Conservation (phyloP, 441 rosid genomes). For the Geranium incanum region DNA sequence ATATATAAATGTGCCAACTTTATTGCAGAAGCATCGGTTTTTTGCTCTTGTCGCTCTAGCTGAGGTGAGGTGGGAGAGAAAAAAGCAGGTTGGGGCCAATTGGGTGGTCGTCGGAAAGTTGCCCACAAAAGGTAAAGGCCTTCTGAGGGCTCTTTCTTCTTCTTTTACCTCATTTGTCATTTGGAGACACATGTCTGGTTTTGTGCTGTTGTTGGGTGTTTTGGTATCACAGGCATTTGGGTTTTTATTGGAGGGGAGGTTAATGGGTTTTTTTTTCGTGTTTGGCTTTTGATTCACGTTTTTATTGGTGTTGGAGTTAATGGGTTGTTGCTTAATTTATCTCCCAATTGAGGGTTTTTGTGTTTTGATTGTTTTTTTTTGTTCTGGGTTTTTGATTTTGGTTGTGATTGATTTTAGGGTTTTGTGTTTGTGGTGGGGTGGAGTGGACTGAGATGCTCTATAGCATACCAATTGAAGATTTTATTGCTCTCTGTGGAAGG, state of each 20-base stretch:
- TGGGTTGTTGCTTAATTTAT: not conserved
- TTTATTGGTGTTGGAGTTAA: not conserved
- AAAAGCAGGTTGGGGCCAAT: not conserved
- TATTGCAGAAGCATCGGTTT: not conserved
- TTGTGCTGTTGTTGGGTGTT: slow-evolving; percentile 5
- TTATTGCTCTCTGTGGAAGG: not conserved
- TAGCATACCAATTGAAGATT: not conserved
- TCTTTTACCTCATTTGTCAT: not conserved
- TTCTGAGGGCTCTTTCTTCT: not conserved
- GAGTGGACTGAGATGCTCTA: not conserved
- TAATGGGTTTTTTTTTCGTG: not conserved
- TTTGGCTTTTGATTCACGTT: not conserved
- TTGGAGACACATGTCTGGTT: not conserved
- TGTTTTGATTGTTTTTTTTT: not conserved
- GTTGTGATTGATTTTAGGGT: not conserved
- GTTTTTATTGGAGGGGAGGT: not conserved
- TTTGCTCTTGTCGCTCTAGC: not conserved
- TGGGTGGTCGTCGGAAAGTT: not conserved
- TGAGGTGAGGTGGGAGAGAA: not conserved
- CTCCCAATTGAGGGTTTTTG: not conserved
- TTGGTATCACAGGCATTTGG: not conserved
- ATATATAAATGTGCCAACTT: not conserved
- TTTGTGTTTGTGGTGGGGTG: not conserved
- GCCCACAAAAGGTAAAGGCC: not conserved
- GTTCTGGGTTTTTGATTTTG: not conserved